phyloP scores from a whole-genome alignment of 106 monocot genomes.

The Phalaenopsis equestris region DNA sequence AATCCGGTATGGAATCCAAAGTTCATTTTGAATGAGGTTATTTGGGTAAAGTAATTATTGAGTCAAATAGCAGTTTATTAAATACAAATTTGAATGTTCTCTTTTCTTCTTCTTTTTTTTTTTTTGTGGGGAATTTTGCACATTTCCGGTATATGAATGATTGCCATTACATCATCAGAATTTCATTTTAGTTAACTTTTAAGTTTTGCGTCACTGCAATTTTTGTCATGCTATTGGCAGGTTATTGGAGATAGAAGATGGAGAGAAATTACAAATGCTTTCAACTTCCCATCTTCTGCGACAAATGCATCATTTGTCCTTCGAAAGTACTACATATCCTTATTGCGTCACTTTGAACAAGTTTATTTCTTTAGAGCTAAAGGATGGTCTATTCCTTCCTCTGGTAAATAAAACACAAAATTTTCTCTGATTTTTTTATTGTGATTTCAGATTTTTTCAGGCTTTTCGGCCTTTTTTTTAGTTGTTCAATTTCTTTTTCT shows the following conservation, averaged over 20 bases:
- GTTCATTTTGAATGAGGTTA: too few species aligned
- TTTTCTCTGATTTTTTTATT: neutral
- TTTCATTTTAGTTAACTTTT: neutral
- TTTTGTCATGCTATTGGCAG: constrained; percentile 23
- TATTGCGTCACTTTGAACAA: constrained; percentile 80
- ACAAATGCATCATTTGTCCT: constrained; percentile 97
- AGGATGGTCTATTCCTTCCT: constrained; percentile 34
- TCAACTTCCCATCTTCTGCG: constrained; percentile 89
- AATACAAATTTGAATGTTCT: neutral
- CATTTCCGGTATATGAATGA: neutral
- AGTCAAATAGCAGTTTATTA: too few species aligned
- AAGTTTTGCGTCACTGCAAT: neutral
- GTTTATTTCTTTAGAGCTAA: constrained; percentile 66
- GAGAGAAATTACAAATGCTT: constrained; percentile 81
- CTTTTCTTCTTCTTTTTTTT: neutral
- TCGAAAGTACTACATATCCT: constrained; percentile 78
- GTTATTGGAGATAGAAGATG: constrained; percentile 66
- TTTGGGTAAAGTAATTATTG: too few species aligned
- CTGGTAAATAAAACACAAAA: constrained; percentile 18
- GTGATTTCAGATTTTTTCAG: neutral
- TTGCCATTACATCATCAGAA: neutral
- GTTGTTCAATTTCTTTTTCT: neutral
- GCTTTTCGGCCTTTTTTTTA: too few species aligned
- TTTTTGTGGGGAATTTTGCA: neutral
- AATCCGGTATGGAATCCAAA: too few species aligned